These are phyloP conservation scores for Monilinia vaccinii-corymbosi DNA, from an alignment of 2,329 filamentous ascomycete genomes.

Conservation along the genomic window DNA sequence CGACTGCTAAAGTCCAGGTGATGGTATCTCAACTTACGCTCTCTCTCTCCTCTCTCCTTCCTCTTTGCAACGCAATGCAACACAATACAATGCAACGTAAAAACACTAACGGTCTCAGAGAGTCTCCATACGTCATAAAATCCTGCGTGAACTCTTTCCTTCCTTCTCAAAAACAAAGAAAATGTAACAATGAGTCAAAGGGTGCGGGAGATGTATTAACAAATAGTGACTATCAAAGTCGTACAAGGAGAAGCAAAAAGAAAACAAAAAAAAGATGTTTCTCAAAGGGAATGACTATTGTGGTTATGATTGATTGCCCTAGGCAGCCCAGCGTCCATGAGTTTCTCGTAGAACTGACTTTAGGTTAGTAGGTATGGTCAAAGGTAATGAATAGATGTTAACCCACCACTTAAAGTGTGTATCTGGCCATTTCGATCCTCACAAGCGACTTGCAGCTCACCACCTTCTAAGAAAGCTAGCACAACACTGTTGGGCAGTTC, in stretches of 20 bases:
- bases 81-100: not conserved
- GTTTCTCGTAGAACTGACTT: slow-evolving; percentile 24
- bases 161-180: not conserved
- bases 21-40: slow-evolving; percentile 1
- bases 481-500: slow-evolving; percentile 82
- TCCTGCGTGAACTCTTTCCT: slow-evolving; percentile 3
- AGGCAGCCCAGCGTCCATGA: slow-evolving; percentile 22
- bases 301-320: slow-evolving; percentile 19
- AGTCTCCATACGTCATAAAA: slow-evolving; percentile 7
- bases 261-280: not conserved
- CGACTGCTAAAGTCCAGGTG: slow-evolving; percentile 6
- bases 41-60: not conserved
- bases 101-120: not conserved
- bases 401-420: slow-evolving; percentile 38
- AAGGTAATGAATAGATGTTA: not conserved
- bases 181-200: not conserved
- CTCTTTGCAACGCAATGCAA: not conserved
- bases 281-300: not conserved
- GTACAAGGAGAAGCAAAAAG: not conserved
- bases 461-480: slow-evolving; percentile 51
- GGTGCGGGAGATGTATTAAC: not conserved
- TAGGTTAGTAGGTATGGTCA: slow-evolving; percentile 10
- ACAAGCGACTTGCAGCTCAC: slow-evolving; percentile 56
- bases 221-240: slow-evolving; percentile 8
- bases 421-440: slow-evolving; percentile 51